Percentiles rank a stretch among this genome's conserved stretches.
Conservation (phyloP, 2,329 filamentous ascomycete genomes). For the Nemania diffusa region DNA sequence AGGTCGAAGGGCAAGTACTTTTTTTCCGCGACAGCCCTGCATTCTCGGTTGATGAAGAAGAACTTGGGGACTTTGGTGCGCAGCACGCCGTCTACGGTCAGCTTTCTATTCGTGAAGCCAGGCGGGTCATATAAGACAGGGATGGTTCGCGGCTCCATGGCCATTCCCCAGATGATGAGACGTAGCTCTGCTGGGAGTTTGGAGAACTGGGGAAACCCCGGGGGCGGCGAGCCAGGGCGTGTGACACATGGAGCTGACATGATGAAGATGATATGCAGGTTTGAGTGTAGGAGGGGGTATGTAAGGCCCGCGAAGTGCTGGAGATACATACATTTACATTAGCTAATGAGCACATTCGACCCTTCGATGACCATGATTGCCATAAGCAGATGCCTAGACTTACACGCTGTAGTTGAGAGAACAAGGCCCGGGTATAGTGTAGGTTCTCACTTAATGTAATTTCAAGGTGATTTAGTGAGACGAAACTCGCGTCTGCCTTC, state of each 20-base stretch:
- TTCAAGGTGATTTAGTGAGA: neutral
- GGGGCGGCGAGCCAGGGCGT: neutral
- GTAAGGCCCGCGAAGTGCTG: neutral
- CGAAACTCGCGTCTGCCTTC: neutral
- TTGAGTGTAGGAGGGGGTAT: neutral
- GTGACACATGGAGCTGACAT: neutral
- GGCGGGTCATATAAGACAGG: neutral
- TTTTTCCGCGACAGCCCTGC: neutral
- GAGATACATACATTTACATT: neutral
- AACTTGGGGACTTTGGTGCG: constrained; percentile 5
- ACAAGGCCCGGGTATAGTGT: neutral
- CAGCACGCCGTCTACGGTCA: neutral
- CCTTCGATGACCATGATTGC: neutral
- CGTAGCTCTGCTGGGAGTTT: constrained; percentile 9
- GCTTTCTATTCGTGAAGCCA: neutral
- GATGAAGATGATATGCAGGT: neutral
- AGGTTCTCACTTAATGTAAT: neutral
- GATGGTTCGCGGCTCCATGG: neutral
- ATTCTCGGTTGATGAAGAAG: constrained; percentile 24
- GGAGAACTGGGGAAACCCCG: constrained; percentile 9
- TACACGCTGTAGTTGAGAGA: neutral
- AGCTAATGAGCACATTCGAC: neutral
- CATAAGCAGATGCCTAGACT: neutral
- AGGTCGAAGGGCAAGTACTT: neutral
- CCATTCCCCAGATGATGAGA: constrained; percentile 1